These are phyloP conservation scores for Triangularia setosa DNA, from an alignment of 2,329 filamentous ascomycete genomes.

Conservation along the genomic window DNA sequence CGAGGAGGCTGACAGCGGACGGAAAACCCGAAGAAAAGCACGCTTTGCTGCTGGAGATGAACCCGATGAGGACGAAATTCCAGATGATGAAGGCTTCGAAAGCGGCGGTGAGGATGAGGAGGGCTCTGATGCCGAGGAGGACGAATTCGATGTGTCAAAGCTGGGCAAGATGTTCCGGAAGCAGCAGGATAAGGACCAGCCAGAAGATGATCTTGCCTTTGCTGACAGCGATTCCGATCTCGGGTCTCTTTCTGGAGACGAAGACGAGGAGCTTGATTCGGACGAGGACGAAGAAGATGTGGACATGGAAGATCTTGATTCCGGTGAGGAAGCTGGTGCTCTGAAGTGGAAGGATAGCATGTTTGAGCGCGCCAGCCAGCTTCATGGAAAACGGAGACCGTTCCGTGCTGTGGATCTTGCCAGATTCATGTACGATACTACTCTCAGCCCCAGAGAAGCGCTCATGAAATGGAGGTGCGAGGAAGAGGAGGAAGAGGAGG, in stretches of 20 bases:
- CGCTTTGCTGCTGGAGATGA: conserved; percentile 59
- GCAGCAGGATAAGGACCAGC: conserved; percentile 42
- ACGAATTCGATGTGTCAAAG: conserved; percentile 56
- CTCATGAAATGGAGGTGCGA: conserved; percentile 77
- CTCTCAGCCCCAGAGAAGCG: conserved; percentile 70
- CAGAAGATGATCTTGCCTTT: conserved; percentile 75
- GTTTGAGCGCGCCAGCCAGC: conserved; percentile 64
- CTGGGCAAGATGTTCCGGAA: conserved; percentile 59
- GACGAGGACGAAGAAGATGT: conserved; percentile 50
- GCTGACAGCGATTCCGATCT: conserved; percentile 97
- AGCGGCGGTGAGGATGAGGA: conserved; percentile 53
- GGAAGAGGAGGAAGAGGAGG: conserved; percentile 50
- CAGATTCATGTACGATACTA: conserved; percentile 82
- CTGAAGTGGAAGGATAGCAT: conserved; percentile 88
- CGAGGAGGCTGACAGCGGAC: conserved; percentile 57
- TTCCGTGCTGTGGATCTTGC: conserved; percentile 81
- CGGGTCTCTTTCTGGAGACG: conserved; percentile 70
- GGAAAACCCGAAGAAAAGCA: conserved; percentile 56
- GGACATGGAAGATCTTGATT: conserved; percentile 47
- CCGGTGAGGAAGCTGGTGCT: conserved; percentile 71
- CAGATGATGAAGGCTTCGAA: conserved; percentile 50
- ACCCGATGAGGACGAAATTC: conserved; percentile 53
- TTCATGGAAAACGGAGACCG: conserved; percentile 66
- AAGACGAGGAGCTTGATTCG: conserved; percentile 43
- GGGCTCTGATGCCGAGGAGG: conserved; percentile 47